Percentiles rank a stretch among this genome's conserved stretches.
These are phyloP conservation scores for Xylariaceae sp. DNA, from an alignment of 2,329 filamentous ascomycete species.

Conservation along the genomic window DNA sequence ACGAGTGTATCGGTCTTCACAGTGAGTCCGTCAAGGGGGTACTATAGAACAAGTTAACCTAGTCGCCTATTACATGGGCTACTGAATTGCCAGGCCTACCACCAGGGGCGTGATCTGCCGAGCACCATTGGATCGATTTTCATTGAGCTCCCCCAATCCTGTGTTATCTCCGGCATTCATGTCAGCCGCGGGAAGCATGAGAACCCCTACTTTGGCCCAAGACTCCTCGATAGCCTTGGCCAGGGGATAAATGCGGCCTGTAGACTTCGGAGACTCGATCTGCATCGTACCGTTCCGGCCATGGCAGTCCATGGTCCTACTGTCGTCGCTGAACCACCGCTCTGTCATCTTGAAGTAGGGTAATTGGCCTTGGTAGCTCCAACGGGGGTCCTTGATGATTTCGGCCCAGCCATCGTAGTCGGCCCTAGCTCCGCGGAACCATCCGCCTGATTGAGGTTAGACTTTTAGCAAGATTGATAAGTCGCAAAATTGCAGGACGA, in stretches of 20 bases:
- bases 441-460: slow-evolving; percentile 23
- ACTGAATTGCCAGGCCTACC: too few relatives aligned
- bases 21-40: slow-evolving; percentile 11
- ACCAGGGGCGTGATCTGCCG: slow-evolving; percentile 11
- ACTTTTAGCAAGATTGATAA: neutral
- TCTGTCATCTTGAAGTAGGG: slow-evolving; percentile 40
- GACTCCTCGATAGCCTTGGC: slow-evolving; percentile 25
- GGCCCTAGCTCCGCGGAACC: slow-evolving; percentile 39
- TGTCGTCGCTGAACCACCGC: slow-evolving; percentile 18
- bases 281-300: slow-evolving; percentile 29
- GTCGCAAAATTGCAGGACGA: neutral
- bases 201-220: slow-evolving; percentile 34
- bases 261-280: slow-evolving; percentile 26
- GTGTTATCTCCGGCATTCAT: slow-evolving; percentile 14
- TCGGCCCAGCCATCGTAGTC: slow-evolving; percentile 45
- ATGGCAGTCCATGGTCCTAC: slow-evolving; percentile 15
- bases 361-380: slow-evolving; percentile 40
- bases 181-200: slow-evolving; percentile 14
- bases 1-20: slow-evolving; percentile 21
- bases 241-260: slow-evolving; percentile 35
- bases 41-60: neutral
- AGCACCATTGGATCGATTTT: slow-evolving; percentile 14
- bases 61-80: neutral
- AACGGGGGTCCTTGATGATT: slow-evolving; percentile 33
- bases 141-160: slow-evolving; percentile 2